These are phyloP conservation scores for Zangia roseola DNA, from an alignment of 768 basidiomycete genomes.

Conservation along the genomic window DNA sequence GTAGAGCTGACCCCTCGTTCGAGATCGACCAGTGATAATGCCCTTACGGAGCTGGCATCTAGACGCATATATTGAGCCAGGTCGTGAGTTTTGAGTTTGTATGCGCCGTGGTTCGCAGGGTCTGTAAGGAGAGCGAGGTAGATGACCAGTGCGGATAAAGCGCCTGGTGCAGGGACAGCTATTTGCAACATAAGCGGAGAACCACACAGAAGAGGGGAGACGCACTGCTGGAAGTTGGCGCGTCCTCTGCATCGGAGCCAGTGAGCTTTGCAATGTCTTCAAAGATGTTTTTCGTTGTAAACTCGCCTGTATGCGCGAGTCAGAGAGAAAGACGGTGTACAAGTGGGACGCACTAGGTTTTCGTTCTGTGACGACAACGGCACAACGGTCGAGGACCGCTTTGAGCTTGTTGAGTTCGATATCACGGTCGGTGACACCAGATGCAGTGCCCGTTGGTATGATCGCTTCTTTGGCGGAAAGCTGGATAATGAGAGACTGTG, in stretches of 20 bases:
- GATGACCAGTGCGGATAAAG: slow-evolving; percentile 75
- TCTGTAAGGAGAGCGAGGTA: slow-evolving; percentile 84
- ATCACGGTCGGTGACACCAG: slow-evolving; percentile 77
- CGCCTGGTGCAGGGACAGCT: slow-evolving; percentile 73
- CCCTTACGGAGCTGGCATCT: slow-evolving; percentile 91
- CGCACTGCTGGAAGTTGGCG: slow-evolving; percentile 14
- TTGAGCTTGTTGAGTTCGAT: slow-evolving; percentile 86
- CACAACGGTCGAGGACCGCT: slow-evolving; percentile 85
- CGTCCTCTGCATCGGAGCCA: slow-evolving; percentile 29
- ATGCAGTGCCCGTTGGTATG: slow-evolving; percentile 68
- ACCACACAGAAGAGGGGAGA: not conserved
- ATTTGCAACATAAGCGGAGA: slow-evolving; percentile 27
- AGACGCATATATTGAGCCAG: slow-evolving; percentile 93
- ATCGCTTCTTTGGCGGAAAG: slow-evolving; percentile 97
- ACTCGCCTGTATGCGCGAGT: slow-evolving; percentile 61
- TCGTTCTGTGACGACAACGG: slow-evolving; percentile 85
- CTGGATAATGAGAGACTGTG: slow-evolving; percentile 90
- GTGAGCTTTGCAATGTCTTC: slow-evolving; percentile 62
- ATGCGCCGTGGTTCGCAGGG: slow-evolving; percentile 74
- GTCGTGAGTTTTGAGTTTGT: slow-evolving; percentile 82
- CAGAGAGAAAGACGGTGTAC: not conserved
- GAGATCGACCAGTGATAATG: slow-evolving; percentile 80
- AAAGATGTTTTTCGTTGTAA: slow-evolving; percentile 72
- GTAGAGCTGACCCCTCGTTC: slow-evolving; percentile 39
- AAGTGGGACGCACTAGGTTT: slow-evolving; percentile 64